Conservation (phyloP, 2,329 filamentous ascomycete species). For the Ophiostoma ulmi region DNA sequence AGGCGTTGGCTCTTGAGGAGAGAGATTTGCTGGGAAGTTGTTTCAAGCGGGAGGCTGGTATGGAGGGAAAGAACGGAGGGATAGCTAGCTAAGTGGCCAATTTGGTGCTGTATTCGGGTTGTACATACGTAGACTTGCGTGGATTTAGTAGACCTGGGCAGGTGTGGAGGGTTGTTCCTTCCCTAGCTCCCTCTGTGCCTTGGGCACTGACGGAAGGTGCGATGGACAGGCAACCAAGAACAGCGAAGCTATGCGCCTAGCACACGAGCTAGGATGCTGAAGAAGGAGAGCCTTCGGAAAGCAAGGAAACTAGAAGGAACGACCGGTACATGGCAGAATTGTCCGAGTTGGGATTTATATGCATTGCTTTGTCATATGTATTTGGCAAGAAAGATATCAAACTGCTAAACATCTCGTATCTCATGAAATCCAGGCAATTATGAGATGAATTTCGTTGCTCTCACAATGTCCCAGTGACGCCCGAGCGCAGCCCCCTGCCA, state of each 20-base stretch:
- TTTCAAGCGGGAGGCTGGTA: neutral
- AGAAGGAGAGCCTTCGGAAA: neutral
- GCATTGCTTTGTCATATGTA: neutral
- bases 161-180: constrained; percentile 7
- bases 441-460: neutral
- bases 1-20: constrained; percentile 9
- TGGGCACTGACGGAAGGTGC: constrained; percentile 10
- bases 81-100: neutral
- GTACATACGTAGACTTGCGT: neutral
- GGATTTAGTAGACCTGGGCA: neutral
- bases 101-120: neutral
- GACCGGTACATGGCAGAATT: neutral
- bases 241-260: constrained; percentile 4
- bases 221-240: neutral
- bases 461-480: constrained; percentile 1
- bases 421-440: neutral
- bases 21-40: constrained; percentile 11
- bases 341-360: neutral
- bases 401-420: neutral
- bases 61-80: constrained; percentile 7
- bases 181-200: neutral
- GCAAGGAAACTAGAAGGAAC: constrained; percentile 2
- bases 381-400: neutral
- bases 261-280: constrained; percentile 1
- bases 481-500: constrained; percentile 8